A percentile compares a stretch with the other conserved stretches of the same genome.
Evolutionary conservation across 805 yeast genomes (phyloP).

Genomic region (Saturnispora sanitii): DNA sequence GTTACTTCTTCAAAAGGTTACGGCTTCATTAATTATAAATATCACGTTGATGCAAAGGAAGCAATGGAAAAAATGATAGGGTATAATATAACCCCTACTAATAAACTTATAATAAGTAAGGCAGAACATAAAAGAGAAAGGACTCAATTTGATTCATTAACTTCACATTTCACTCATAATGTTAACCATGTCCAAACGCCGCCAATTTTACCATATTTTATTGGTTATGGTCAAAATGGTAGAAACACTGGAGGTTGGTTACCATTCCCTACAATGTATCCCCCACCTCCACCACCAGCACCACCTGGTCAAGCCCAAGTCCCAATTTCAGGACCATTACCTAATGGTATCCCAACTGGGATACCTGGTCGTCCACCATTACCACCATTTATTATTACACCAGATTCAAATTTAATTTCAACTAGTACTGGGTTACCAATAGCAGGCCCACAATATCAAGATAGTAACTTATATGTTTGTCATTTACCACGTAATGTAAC

Average conservation of each 20-base stretch:
- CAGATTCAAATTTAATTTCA: constrained; percentile 23
- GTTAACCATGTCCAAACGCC: not conserved
- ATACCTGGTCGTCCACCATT: not conserved
- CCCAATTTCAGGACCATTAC: not conserved
- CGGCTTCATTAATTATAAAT: constrained; percentile 44
- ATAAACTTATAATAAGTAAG: constrained; percentile 29
- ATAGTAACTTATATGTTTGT: constrained; percentile 64
- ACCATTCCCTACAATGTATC: too few relatives aligned
- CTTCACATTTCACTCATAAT: constrained; percentile 8
- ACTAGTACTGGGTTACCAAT: constrained; percentile 29
- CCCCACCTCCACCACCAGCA: constrained; percentile 6
- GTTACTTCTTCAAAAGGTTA: constrained; percentile 27
- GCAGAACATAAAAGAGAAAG: constrained; percentile 34
- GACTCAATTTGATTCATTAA: constrained; percentile 19
- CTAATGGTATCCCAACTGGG: too few relatives aligned
- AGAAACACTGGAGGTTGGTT: too few relatives aligned
- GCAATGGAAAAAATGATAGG: constrained; percentile 35
- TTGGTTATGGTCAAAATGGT: too few relatives aligned
- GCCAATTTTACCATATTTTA: not conserved
- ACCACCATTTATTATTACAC: constrained; percentile 21
- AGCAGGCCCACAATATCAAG: constrained; percentile 46
- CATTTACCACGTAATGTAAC: constrained; percentile 46
- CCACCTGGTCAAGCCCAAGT: not conserved
- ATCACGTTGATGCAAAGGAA: constrained; percentile 38
- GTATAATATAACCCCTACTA: constrained; percentile 26